Base-by-base conservation (phyloP, 805 yeast species). In the Cephaloascus fragrans region DNA sequence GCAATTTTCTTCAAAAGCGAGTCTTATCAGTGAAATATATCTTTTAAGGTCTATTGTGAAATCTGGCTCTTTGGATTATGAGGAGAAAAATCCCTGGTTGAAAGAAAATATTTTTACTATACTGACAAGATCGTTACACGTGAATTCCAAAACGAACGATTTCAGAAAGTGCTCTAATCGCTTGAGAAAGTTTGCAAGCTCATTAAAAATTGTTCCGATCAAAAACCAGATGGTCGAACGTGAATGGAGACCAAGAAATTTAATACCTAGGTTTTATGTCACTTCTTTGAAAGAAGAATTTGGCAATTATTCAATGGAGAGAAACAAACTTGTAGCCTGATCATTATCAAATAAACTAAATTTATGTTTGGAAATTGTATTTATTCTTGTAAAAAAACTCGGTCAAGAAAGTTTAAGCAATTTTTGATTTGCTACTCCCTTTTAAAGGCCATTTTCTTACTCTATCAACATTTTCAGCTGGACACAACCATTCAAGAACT, bases 361-460 rank as follows among this genome's bases (percentile, higher is more conserved):
- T 10, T n/a, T 26, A n/a, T n/a, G n/a, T n/a, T n/a, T n/a, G n/a
- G n/a, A n/a, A n/a, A n/a, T n/a, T n/a, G n/a, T n/a, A n/a, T n/a
- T n/a, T n/a, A n/a, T n/a, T n/a, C n/a, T n/a, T n/a, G n/a, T n/a
- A n/a, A n/a, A n/a, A n/a, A n/a, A n/a, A n/a, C n/a, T n/a, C n/a
- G n/a, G n/a, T n/a, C n/a, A n/a, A n/a, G n/a, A 23, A 23, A 6
- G 6, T 23, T 23, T 23, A 23, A 23, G 28, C 28, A 23, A 23
- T 12, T 23, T 6, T 23, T 8, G 28, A 23, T 23, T 23, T 23
- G 14, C 36, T n/a, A 29, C 26, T 26, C 23, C 31, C 38, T 34
- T 51, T 51, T 39, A 47, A 59, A 1, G 88, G 95, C 96, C 96
- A 89, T 56, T 88, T 86, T 2, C 71, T 61, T 0, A 80, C 95